phyloP scores from a whole-genome alignment of 75 land plant species.

The Cupressus sempervirens region DNA sequence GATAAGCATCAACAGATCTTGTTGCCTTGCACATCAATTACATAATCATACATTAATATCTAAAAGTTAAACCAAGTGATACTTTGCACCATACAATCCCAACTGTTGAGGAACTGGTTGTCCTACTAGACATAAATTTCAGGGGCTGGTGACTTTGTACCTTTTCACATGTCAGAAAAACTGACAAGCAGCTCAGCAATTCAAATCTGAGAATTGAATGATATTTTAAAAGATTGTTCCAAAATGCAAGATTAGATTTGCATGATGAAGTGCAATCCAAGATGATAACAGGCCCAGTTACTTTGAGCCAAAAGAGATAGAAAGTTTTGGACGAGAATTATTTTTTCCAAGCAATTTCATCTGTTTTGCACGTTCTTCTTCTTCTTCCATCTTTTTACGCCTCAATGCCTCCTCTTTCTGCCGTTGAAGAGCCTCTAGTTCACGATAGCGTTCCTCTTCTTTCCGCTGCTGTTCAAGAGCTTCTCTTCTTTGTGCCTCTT shows the following conservation, averaged over 20 bases:
- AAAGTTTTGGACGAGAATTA: constrained; percentile 64
- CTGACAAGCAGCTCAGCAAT: background rate
- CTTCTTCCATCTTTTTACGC: constrained; percentile 84
- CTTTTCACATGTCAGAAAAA: background rate
- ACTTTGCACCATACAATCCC: background rate
- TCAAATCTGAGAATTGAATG: background rate
- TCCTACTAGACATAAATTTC: background rate
- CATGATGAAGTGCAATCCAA: background rate
- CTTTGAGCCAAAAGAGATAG: constrained; percentile 51
- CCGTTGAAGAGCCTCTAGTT: constrained; percentile 75
- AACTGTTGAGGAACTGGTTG: background rate
- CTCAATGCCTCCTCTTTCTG: constrained; percentile 81
- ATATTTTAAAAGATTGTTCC: background rate
- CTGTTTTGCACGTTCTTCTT: constrained; percentile 51
- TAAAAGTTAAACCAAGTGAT: background rate
- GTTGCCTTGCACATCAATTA: background rate
- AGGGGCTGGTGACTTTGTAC: background rate
- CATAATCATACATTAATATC: background rate
- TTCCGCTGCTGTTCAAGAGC: constrained; percentile 74
- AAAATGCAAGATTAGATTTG: background rate
- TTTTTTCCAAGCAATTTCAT: constrained; percentile 59
- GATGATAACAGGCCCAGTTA: constrained; percentile 10
- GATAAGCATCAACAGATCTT: background rate
- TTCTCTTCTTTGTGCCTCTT: constrained; percentile 82
- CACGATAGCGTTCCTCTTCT: constrained; percentile 90